These are phyloP conservation scores for Daldinia decipiens DNA, from an alignment of 495 filamentous ascomycete genomes.

Conservation along the genomic window DNA sequence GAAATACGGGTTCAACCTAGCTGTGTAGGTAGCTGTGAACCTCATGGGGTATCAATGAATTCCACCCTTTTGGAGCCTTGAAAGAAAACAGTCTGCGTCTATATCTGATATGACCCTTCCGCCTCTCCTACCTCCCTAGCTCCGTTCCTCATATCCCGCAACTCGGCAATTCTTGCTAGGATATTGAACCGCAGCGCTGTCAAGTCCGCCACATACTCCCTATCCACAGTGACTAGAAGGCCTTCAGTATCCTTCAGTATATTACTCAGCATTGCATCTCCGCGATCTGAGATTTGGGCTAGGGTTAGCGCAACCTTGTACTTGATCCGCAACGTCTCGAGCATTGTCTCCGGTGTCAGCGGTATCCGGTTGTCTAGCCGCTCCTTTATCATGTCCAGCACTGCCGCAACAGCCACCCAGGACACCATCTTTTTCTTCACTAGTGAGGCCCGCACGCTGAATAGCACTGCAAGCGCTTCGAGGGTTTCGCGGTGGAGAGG, in stretches of 20 bases:
- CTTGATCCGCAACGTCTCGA: neutral
- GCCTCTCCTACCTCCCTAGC: neutral
- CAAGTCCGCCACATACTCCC: neutral
- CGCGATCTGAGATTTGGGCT: neutral
- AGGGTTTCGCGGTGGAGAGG: slow-evolving; percentile 9
- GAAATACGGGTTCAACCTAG: neutral
- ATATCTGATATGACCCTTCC: neutral
- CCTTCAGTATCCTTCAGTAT: neutral
- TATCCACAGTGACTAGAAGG: neutral
- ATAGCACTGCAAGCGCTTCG: slow-evolving; percentile 9
- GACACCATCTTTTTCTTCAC: neutral
- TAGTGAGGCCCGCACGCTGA: slow-evolving; percentile 9
- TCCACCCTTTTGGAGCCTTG: neutral
- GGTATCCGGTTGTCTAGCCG: neutral
- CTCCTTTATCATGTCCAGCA: neutral
- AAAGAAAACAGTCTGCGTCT: neutral
- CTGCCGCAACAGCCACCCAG: neutral
- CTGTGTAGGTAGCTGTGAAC: neutral
- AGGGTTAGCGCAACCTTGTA: slow-evolving; percentile 12
- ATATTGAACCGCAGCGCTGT: slow-evolving; percentile 1
- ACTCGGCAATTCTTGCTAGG: slow-evolving; percentile 1
- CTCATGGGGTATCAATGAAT: neutral
- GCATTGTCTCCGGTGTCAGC: neutral
- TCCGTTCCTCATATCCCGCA: neutral
- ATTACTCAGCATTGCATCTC: neutral